Evolutionary conservation across 352 stramenopile genomes (phyloP).

Genomic region (Phytophthora cajani): DNA sequence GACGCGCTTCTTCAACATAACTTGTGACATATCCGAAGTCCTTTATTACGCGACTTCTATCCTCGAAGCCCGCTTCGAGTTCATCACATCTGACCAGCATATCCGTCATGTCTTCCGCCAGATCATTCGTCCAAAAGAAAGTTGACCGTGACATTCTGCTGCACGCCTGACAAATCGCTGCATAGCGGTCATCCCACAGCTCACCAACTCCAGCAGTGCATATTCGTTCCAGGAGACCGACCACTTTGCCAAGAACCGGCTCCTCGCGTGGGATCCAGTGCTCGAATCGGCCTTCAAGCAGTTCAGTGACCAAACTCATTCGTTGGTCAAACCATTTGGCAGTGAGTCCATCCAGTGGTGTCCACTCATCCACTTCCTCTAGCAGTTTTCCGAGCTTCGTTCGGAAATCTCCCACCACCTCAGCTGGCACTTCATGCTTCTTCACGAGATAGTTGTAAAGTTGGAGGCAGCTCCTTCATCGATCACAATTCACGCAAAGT

Average conservation of each 20-base stretch:
- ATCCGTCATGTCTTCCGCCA: not conserved
- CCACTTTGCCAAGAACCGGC: slow-evolving; percentile 14
- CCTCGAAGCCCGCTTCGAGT: slow-evolving; percentile 14
- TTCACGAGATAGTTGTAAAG: slow-evolving; percentile 6
- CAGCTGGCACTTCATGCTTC: slow-evolving; percentile 1
- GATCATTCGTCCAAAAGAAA: slow-evolving; percentile 14
- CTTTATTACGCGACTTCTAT: not conserved
- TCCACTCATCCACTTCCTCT: slow-evolving; percentile 4
- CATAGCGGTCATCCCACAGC: slow-evolving; percentile 24
- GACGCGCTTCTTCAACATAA: slow-evolving; percentile 8
- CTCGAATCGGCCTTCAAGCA: slow-evolving; percentile 3
- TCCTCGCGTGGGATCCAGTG: slow-evolving; percentile 13
- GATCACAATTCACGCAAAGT: not conserved
- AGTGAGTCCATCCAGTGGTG: not conserved
- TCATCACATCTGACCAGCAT: not conserved
- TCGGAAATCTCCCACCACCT: slow-evolving; percentile 2
- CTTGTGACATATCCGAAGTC: slow-evolving; percentile 13
- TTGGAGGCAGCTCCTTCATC: slow-evolving; percentile 2
- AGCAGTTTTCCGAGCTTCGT: not conserved
- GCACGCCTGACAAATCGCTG: slow-evolving; percentile 15
- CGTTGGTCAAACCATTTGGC: not conserved
- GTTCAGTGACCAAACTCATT: slow-evolving; percentile 7
- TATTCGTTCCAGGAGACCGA: slow-evolving; percentile 11
- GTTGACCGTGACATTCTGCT: slow-evolving; percentile 21
- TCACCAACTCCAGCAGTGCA: slow-evolving; percentile 15